phyloP scores from a whole-genome alignment of 148 eudicot species.

The Dysphania ambrosioides region DNA sequence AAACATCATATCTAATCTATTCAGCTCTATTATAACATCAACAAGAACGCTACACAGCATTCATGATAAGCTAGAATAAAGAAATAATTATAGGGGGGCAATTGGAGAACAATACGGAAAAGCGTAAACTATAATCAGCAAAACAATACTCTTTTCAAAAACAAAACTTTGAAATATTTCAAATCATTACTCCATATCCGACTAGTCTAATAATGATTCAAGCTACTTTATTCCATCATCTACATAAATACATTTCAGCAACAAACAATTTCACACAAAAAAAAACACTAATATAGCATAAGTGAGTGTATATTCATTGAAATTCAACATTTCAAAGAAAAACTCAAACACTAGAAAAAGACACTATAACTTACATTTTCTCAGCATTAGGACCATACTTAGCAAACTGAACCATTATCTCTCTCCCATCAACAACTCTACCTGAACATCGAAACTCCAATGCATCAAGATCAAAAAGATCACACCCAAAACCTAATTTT shows the following conservation, averaged over 20 bases:
- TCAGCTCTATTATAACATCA: no score
- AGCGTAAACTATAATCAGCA: background rate
- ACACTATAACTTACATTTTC: slow-evolving; percentile 31
- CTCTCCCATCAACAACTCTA: slow-evolving; percentile 50
- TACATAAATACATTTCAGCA: background rate
- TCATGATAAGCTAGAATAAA: background rate
- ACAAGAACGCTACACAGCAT: no score
- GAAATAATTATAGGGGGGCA: no score
- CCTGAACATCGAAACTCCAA: no score
- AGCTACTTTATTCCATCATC: background rate
- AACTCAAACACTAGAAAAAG: background rate
- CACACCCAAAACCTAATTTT: background rate
- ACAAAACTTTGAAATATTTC: background rate
- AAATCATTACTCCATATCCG: background rate
- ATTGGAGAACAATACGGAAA: background rate
- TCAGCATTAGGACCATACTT: slow-evolving; percentile 60
- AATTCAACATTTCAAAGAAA: no score
- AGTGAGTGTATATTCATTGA: no score
- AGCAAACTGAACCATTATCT: slow-evolving; percentile 55
- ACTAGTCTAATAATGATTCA: background rate
- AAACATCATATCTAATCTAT: no score
- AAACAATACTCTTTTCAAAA: background rate
- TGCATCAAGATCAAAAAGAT: no score
- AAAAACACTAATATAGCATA: no score
- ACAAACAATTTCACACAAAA: background rate